These are phyloP conservation scores for Neonectria coccinea DNA, from an alignment of 2,329 filamentous ascomycete species.

Conservation along the genomic window DNA sequence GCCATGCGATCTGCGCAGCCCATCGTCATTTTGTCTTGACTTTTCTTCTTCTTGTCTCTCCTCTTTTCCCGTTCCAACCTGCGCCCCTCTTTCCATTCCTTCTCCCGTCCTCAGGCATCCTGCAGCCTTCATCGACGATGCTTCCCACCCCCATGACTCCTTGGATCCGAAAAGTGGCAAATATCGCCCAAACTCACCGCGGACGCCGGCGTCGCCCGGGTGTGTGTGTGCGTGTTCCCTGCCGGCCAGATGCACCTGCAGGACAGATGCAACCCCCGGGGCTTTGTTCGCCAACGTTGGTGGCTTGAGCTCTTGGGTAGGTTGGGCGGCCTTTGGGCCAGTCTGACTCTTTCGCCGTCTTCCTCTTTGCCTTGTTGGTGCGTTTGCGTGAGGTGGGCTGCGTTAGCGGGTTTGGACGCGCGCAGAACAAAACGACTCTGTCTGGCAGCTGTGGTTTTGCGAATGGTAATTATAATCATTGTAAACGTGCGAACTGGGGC, in stretches of 20 bases:
- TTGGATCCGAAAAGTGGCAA: constrained; percentile 5
- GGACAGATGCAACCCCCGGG: neutral
- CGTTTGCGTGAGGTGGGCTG: neutral
- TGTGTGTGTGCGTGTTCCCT: neutral
- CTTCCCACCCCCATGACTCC: neutral
- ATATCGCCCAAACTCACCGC: neutral
- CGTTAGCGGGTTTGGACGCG: too few species aligned
- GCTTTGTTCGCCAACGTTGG: constrained; percentile 8
- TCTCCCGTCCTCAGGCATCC: neutral
- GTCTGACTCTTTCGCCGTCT: constrained; percentile 11
- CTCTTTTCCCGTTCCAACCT: too few species aligned
- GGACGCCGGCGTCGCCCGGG: neutral
- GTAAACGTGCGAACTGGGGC: too few species aligned
- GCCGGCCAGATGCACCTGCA: neutral
- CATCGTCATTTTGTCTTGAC: constrained; percentile 2
- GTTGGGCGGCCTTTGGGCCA: constrained; percentile 3
- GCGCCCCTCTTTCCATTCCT: neutral
- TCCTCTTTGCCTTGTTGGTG: neutral
- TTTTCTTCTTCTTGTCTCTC: neutral
- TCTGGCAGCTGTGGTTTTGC: neutral
- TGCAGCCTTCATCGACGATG: neutral
- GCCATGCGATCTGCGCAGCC: constrained; percentile 10
- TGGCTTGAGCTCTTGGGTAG: constrained; percentile 15
- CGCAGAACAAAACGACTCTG: neutral
- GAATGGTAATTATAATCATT: too few species aligned